phyloP scores from a whole-genome alignment of 148 eudicot genomes.

The Silene conica region DNA sequence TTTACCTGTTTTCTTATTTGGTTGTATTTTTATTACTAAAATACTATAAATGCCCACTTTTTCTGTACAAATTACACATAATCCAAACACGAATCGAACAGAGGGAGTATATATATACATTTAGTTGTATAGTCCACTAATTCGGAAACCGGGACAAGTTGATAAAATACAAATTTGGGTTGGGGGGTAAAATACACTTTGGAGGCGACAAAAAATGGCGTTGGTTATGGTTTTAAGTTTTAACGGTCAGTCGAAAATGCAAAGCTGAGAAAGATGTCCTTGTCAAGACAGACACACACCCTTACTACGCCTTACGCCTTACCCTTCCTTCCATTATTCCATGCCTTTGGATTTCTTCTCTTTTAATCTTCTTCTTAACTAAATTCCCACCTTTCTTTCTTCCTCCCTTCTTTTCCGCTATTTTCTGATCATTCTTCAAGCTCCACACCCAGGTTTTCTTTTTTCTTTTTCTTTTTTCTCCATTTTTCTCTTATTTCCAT shows the following conservation, averaged over 20 bases:
- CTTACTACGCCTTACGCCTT: no score
- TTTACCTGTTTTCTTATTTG: no score
- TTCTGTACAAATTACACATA: no score
- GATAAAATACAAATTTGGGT: no score
- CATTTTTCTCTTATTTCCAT: background rate
- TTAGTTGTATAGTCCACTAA: no score
- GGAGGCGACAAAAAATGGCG: constrained; percentile 15
- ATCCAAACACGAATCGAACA: no score
- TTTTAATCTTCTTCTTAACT: constrained; percentile 6
- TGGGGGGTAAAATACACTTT: background rate
- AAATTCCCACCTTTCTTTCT: background rate
- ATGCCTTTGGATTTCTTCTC: constrained; percentile 1
- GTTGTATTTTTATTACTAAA: no score
- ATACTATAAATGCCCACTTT: no score
- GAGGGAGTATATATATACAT: no score
- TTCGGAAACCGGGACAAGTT: no score
- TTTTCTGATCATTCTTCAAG: constrained; percentile 22
- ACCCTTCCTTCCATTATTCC: background rate
- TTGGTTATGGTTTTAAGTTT: constrained; percentile 19
- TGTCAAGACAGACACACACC: constrained; percentile 18
- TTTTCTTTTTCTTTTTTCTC: background rate
- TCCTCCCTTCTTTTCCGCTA: constrained; percentile 18
- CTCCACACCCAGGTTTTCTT: constrained; percentile 31
- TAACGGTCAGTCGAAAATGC: constrained; percentile 36
- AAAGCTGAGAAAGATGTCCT: constrained; percentile 16